Percentiles rank a stretch among this genome's conserved stretches.
Evolutionary conservation across 768 basidiomycete genomes (phyloP).

Genomic region (Kwoniella botswanensis): DNA sequence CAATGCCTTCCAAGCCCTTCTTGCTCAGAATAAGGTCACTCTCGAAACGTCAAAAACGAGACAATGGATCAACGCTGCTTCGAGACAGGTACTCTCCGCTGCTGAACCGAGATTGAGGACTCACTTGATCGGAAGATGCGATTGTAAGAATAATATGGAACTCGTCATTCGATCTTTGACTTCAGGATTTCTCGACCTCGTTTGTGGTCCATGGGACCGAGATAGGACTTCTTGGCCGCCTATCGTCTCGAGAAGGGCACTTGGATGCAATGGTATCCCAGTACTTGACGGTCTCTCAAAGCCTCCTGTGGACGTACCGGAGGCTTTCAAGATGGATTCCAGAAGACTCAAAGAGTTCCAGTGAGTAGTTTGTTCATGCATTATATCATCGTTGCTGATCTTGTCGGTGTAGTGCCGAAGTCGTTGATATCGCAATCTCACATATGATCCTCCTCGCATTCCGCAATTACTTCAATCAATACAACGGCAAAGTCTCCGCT

Average conservation of each 20-base stretch:
- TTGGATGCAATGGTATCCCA: constrained; percentile 31
- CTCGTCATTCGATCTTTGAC: constrained; percentile 40
- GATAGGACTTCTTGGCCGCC: constrained; percentile 47
- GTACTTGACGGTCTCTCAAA: constrained; percentile 41
- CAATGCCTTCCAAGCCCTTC: constrained; percentile 70
- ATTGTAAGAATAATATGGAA: constrained; percentile 50
- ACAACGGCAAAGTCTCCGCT: constrained; percentile 7
- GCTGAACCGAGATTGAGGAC: constrained; percentile 49
- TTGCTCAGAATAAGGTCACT: constrained; percentile 35
- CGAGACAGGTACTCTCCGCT: constrained; percentile 23
- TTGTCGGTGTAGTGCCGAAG: constrained; percentile 66
- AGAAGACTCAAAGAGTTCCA: constrained; percentile 39
- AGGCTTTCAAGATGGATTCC: constrained; percentile 46
- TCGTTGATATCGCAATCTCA: constrained; percentile 72
- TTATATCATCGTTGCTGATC: constrained; percentile 8
- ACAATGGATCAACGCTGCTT: constrained; percentile 69
- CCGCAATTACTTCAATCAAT: constrained; percentile 65
- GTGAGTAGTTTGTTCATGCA: constrained; percentile 23
- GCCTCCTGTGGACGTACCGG: constrained; percentile 49
- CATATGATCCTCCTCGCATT: constrained; percentile 83
- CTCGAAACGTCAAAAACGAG: constrained; percentile 61
- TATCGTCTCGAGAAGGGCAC: constrained; percentile 52
- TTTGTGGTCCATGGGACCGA: constrained; percentile 61
- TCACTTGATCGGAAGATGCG: constrained; percentile 60
- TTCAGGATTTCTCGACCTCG: constrained; percentile 62